Evolutionary conservation across 805 yeast genomes (phyloP), one percentile per base, ranked within the genome.

Genomic region (Candida caryicola): DNA sequence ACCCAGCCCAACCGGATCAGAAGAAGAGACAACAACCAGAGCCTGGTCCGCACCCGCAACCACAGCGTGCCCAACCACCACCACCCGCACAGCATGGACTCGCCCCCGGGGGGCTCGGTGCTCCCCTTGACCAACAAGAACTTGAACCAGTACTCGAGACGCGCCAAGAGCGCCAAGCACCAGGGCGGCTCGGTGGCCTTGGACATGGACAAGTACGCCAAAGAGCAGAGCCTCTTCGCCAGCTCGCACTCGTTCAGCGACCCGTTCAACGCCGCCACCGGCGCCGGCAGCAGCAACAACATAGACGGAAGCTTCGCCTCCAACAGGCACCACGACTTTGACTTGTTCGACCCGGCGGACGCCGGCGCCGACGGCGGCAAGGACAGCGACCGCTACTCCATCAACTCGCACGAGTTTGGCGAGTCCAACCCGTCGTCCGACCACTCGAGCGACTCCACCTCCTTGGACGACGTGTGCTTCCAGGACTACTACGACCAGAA

Each of bases 391-490:
- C 17, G 34, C 5, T 34, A 36, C 29, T 34, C 37, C 14, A 15
- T 54, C 25, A 58, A 59, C 37, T 57, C 64, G 41, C 52, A 62
- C 37, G 72, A 66, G 42, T 71, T 69, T 48, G 74, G 75, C 10
- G 70, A 59, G 12, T 80, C 85, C n/a, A 79, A 80, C 49, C 87
- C 88, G 4, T 67, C 79, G 3, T 73, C 82, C 16, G 74, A 84
- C 34, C 69, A 84, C 42, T 66, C 77, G 28, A 72, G 81, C 26
- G 79, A 76, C 37, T 76, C 79, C 28, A 81, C 95, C 0, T 85
- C 96, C 1, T 64, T 91, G 41, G 90, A 84, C 55, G 99, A 91
- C 61, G 99, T 91, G 17, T 91, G 96, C 54, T 79, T 88, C 59
- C 96, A 95, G 0, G 70, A 89, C 27, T 89, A 82, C 45, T 77